Evolutionary conservation across 257 asterid species (phyloP).

Genomic region (Rhazya stricta): DNA sequence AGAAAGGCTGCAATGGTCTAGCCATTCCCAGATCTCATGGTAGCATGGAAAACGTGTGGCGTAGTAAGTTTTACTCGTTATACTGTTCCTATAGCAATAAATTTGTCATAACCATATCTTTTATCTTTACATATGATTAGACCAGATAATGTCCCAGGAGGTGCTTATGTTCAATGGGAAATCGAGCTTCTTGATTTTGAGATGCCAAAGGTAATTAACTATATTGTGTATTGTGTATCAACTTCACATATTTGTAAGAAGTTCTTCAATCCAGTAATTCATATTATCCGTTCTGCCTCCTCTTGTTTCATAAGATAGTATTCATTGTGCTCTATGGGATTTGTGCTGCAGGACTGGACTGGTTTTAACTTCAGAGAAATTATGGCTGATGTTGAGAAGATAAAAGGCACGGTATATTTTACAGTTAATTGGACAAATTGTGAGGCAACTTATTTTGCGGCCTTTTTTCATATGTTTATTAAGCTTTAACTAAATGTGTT

Average conservation of each 20-base stretch:
- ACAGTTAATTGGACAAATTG: constrained; percentile 16
- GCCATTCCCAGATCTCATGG: not conserved
- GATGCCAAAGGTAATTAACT: constrained; percentile 62
- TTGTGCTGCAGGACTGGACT: constrained; percentile 85
- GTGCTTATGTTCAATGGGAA: constrained; percentile 85
- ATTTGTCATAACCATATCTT: not conserved
- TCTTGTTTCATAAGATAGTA: constrained; percentile 11
- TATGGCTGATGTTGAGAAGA: constrained; percentile 97
- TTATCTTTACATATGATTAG: constrained; percentile 33
- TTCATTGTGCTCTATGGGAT: constrained; percentile 15
- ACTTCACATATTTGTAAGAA: not conserved
- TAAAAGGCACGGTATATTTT: constrained; percentile 90
- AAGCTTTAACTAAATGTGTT: constrained; percentile 1
- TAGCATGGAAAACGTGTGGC: not conserved
- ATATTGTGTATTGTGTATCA: not conserved
- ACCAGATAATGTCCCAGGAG: constrained; percentile 79
- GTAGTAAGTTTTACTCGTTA: not conserved
- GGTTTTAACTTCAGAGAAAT: constrained; percentile 87
- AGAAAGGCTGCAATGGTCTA: not conserved
- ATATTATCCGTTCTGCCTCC: constrained; percentile 8
- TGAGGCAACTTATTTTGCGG: constrained; percentile 1
- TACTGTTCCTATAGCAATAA: constrained; percentile 1
- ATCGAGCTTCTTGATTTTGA: constrained; percentile 96
- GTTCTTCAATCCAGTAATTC: not conserved
- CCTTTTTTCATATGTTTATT: not conserved